Evolutionary conservation across 2,329 filamentous ascomycete species (phyloP).

Genomic region (Colletotrichum filicis): DNA sequence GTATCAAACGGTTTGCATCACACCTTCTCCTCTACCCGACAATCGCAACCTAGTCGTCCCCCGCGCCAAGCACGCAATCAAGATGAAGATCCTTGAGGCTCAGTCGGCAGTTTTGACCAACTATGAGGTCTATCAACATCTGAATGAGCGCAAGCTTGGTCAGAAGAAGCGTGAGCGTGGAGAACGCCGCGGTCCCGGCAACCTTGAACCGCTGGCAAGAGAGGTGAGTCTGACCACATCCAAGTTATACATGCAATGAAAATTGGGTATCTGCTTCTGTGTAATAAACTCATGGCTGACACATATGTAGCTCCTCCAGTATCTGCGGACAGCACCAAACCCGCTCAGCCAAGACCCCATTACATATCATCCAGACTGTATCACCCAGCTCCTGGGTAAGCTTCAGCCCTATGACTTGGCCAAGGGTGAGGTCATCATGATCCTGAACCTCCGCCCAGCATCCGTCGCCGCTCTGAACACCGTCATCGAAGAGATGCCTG

Average conservation of each 20-base stretch:
- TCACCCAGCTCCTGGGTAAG: conserved; percentile 63
- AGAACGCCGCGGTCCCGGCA: conserved; percentile 61
- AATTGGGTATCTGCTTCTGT: conserved; percentile 24
- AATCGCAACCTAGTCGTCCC: background rate
- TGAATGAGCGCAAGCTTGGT: conserved; percentile 64
- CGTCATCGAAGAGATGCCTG: conserved; percentile 73
- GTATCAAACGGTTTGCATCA: background rate
- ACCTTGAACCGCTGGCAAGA: conserved; percentile 70
- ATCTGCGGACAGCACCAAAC: conserved; percentile 64
- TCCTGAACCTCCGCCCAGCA: conserved; percentile 72
- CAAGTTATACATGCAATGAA: background rate
- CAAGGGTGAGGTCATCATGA: conserved; percentile 76
- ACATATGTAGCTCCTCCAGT: conserved; percentile 65
- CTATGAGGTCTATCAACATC: conserved; percentile 76
- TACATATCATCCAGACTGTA: conserved; percentile 63
- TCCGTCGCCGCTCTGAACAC: conserved; percentile 68
- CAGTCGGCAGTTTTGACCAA: conserved; percentile 78
- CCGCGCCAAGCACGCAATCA: conserved; percentile 29
- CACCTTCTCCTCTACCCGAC: background rate
- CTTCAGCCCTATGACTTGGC: conserved; percentile 69
- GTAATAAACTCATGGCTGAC: conserved; percentile 27
- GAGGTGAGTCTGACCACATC: conserved; percentile 61
- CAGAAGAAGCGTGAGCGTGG: conserved; percentile 55
- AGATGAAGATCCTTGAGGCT: conserved; percentile 77
- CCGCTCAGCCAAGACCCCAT: conserved; percentile 66